Base-by-base conservation (phyloP, 75 land plant genomes). In the Isoetes taiwanensis region DNA sequence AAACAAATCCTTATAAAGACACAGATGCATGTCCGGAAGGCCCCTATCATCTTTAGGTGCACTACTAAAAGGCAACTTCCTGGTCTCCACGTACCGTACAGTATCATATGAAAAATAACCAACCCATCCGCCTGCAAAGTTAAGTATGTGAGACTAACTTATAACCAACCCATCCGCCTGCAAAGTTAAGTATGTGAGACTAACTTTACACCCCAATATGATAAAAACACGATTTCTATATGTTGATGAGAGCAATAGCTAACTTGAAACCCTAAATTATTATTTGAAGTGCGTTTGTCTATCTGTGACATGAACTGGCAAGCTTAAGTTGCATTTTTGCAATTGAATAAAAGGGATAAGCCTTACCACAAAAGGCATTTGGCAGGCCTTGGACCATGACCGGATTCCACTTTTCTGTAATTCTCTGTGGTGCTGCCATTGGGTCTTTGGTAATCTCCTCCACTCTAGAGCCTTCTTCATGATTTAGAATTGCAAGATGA, bases 31-130 rank as follows among this genome's bases (percentile, higher is more conserved):
- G 68, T 93, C 98, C n/a, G 98, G 95, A 40, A 93, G 85, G 33
- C 76, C 74, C 38, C 98, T 70, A 38, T 93, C 98, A 76, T 93
- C 95, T 43, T 28, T 12, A 19, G 98, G 95, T 56, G 98, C 85
- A 57, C 39, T 62, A 28, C 79, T 79, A 70, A 93, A 84, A 16
- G 98, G 98, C 43, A 93, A 32, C 65, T 87, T 93, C 41, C 76
- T 93, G 65, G 71, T 93, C 71, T 93, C 98, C 0, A 76, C 87
- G 73, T 84, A 93, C 24, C 98, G 81, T 57, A 93, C 86, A 1
- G 98, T 81, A 66, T 93, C 98, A 73, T 93, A 93, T 17, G 98
- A 93, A 62, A 93, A 93, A 58, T 80, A 93, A 3, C 98, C 98
- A 24, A 81, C 89, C 98, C 98, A 93, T 25, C 98, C 98, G 70